Conservation (phyloP, 106 monocot genomes). For the Triglochin maritima region DNA sequence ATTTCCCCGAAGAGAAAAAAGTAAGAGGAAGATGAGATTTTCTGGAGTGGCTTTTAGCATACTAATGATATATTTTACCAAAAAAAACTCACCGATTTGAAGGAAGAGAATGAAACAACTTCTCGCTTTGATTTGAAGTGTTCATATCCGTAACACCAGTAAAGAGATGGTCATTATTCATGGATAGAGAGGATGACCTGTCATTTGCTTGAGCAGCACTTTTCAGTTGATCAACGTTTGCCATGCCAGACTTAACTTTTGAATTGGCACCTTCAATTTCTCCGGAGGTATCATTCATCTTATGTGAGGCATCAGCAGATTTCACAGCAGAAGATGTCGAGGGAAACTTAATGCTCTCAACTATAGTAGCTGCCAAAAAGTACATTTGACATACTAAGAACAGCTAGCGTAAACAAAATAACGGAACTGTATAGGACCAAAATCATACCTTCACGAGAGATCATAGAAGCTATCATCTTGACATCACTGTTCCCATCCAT, state of each 20-base stretch:
- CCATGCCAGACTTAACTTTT: slow-evolving; percentile 1
- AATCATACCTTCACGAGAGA: neutral
- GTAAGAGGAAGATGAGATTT: neutral
- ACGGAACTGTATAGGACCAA: neutral
- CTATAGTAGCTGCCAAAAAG: neutral
- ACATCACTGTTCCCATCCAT: slow-evolving; percentile 9
- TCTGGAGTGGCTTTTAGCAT: neutral
- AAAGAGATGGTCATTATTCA: neutral
- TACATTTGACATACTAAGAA: neutral
- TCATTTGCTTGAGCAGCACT: neutral
- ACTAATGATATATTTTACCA: neutral
- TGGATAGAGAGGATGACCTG: neutral
- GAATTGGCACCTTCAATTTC: slow-evolving; percentile 4
- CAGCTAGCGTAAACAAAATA: neutral
- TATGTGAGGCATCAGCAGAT: neutral
- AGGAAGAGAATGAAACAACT: slow-evolving; percentile 1
- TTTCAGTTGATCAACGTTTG: slow-evolving; percentile 7
- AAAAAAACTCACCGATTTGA: slow-evolving; percentile 17
- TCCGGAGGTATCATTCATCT: neutral
- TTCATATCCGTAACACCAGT: neutral
- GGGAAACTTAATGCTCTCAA: neutral
- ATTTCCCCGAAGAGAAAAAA: neutral
- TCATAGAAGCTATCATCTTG: neutral
- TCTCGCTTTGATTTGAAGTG: neutral
- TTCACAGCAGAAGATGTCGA: neutral